phyloP scores from a whole-genome alignment of 2,329 filamentous ascomycete genomes.

The Cordyceps cateniannulata region DNA sequence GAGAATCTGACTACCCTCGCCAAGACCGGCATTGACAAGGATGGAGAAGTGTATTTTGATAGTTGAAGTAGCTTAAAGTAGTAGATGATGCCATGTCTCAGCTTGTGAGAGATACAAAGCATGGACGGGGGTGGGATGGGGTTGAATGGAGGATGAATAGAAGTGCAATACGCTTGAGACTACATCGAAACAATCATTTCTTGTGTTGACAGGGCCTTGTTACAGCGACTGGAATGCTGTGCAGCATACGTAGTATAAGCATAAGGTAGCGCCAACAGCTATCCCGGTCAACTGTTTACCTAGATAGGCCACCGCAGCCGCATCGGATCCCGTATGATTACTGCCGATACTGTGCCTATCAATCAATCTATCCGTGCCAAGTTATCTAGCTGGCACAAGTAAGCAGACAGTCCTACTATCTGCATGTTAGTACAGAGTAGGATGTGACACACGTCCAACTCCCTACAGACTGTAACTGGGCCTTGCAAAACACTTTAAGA shows the following conservation, averaged over 20 bases:
- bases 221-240: neutral
- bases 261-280: neutral
- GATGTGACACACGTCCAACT: too few relatives aligned
- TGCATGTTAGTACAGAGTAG: too few relatives aligned
- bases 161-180: neutral
- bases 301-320: neutral
- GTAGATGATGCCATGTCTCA: neutral
- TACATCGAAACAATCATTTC: neutral
- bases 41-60: neutral
- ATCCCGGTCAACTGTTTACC: neutral
- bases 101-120: neutral
- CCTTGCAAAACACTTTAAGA: too few relatives aligned
- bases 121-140: neutral
- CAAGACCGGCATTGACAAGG: neutral
- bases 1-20: slow-evolving; percentile 7
- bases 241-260: neutral
- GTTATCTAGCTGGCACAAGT: neutral
- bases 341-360: neutral
- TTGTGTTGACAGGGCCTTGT: neutral
- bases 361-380: neutral
- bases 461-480: too few relatives aligned
- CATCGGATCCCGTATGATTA: neutral
- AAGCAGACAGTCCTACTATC: neutral
- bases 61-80: too few relatives aligned
- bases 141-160: neutral